A percentile compares a stretch with the other conserved stretches of the same genome.
These are phyloP conservation scores for Tricholoma furcatifolium DNA, from an alignment of 768 basidiomycete genomes.

Conservation along the genomic window DNA sequence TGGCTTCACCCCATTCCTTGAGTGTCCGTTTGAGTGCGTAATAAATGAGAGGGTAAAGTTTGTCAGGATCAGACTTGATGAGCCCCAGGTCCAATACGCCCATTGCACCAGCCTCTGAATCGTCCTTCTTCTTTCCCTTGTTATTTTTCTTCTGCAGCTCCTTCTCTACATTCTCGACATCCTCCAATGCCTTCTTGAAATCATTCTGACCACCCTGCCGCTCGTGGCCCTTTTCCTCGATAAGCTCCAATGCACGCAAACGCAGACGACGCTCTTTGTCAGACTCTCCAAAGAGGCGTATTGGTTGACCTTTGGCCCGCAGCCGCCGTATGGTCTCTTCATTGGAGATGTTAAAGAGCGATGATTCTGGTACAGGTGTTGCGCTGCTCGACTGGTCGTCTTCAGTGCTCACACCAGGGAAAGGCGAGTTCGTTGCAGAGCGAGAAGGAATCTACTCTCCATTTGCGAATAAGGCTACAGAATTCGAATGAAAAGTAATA, in stretches of 20 bases:
- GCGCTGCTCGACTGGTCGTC: slow-evolving; percentile 28
- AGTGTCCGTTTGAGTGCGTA: slow-evolving; percentile 89
- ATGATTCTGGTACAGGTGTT: slow-evolving; percentile 47
- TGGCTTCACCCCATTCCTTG: slow-evolving; percentile 95
- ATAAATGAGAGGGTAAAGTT: slow-evolving; percentile 95
- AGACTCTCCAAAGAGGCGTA: slow-evolving; percentile 90
- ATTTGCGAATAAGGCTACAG: slow-evolving; percentile 34
- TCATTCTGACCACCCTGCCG: slow-evolving; percentile 89
- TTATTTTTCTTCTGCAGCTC: slow-evolving; percentile 58
- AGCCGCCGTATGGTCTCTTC: slow-evolving; percentile 90
- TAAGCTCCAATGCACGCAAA: slow-evolving; percentile 89
- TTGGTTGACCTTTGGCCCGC: slow-evolving; percentile 89
- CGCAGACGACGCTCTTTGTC: slow-evolving; percentile 92
- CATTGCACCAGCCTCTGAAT: slow-evolving; percentile 47
- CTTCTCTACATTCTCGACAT: slow-evolving; percentile 78
- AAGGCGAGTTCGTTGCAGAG: slow-evolving; percentile 41
- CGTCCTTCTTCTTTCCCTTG: slow-evolving; percentile 67
- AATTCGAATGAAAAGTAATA: slow-evolving; percentile 1
- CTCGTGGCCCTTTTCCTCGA: slow-evolving; percentile 86
- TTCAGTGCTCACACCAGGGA: slow-evolving; percentile 22
- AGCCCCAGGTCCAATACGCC: slow-evolving; percentile 77
- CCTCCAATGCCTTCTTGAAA: slow-evolving; percentile 87
- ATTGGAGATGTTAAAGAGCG: slow-evolving; percentile 85
- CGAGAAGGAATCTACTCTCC: slow-evolving; percentile 48
- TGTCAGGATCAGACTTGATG: slow-evolving; percentile 90